A percentile compares a stretch with the other conserved stretches of the same genome.
phyloP scores from a whole-genome alignment of 2,329 filamentous ascomycete species.

The Monosporascus sp. region DNA sequence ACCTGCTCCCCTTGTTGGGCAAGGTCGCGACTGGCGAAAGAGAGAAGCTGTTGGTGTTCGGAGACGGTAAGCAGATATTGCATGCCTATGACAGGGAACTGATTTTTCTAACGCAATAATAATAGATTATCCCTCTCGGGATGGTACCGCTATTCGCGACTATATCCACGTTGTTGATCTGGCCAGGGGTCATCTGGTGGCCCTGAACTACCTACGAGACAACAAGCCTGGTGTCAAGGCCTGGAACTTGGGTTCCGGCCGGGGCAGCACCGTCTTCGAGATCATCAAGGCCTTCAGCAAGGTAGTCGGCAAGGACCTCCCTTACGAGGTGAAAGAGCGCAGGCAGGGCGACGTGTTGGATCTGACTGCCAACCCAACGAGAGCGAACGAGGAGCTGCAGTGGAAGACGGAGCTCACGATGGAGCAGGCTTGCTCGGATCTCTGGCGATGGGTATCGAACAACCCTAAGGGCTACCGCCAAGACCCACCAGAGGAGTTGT shows the following conservation, averaged over 20 bases:
- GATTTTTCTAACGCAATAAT: slow-evolving; percentile 3
- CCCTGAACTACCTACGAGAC: slow-evolving; percentile 82
- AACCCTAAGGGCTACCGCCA: slow-evolving; percentile 95
- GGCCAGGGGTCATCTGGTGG: slow-evolving; percentile 77
- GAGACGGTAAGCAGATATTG: slow-evolving; percentile 60
- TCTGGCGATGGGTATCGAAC: slow-evolving; percentile 97
- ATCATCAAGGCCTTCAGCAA: slow-evolving; percentile 92
- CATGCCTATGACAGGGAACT: neutral
- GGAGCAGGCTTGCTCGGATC: slow-evolving; percentile 86
- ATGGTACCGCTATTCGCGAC: slow-evolving; percentile 92
- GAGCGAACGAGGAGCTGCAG: slow-evolving; percentile 80
- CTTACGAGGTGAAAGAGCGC: slow-evolving; percentile 79
- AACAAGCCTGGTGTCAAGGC: slow-evolving; percentile 84
- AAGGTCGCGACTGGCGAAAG: slow-evolving; percentile 94
- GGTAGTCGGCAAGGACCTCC: slow-evolving; percentile 78
- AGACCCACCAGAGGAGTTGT: slow-evolving; percentile 75
- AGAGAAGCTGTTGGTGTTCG: slow-evolving; percentile 91
- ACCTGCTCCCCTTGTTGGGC: slow-evolving; percentile 86
- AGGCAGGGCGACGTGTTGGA: slow-evolving; percentile 88
- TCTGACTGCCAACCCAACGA: slow-evolving; percentile 83
- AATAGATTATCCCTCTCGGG: slow-evolving; percentile 80
- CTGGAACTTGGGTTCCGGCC: slow-evolving; percentile 95
- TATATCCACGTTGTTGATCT: slow-evolving; percentile 97
- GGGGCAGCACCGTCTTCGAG: slow-evolving; percentile 92
- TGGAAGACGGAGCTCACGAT: slow-evolving; percentile 91